A percentile compares a stretch with the other conserved stretches of the same genome.
These are phyloP conservation scores for Insectozyma bohioensis DNA, from an alignment of 1,139 yeast species.

Conservation along the genomic window DNA sequence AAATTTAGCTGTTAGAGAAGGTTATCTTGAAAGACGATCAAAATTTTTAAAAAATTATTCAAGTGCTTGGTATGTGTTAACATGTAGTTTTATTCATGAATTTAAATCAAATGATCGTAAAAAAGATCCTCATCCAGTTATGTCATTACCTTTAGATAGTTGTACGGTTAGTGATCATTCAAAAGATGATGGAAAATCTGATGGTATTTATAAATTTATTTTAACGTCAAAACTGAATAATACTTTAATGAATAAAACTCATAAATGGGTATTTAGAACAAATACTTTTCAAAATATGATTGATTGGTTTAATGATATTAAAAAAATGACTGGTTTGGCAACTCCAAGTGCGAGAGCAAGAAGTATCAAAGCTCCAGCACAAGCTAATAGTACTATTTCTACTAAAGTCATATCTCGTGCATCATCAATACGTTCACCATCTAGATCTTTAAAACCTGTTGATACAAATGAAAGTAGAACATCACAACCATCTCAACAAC, in stretches of 20 bases:
- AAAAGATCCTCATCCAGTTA: constrained; percentile 81
- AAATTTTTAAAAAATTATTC: constrained; percentile 88
- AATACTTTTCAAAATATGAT: constrained; percentile 77
- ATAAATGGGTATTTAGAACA: constrained; percentile 91
- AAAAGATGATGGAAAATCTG: constrained; percentile 60
- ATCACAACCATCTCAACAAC: too few relatives aligned
- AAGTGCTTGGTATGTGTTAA: constrained; percentile 86
- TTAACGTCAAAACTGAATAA: constrained; percentile 68
- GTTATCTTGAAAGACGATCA: constrained; percentile 84
- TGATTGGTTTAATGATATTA: constrained; percentile 80
- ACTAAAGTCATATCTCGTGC: constrained; percentile 8
- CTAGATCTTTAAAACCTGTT: constrained; percentile 25
- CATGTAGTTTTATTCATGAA: constrained; percentile 87
- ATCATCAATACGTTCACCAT: constrained; percentile 15
- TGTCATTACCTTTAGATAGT: constrained; percentile 80
- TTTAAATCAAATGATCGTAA: constrained; percentile 82
- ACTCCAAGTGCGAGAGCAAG: constrained; percentile 53
- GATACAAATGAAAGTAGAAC: constrained; percentile 19
- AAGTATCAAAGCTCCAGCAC: constrained; percentile 16
- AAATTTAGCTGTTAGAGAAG: constrained; percentile 71
- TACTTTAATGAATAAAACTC: constrained; percentile 71
- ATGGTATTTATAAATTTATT: constrained; percentile 73
- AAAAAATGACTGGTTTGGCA: constrained; percentile 58
- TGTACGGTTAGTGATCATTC: constrained; percentile 84
- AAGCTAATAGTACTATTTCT: constrained; percentile 1